Base-by-base conservation (phyloP, 2,329 filamentous ascomycete genomes). In the Penicillium sp. region DNA sequence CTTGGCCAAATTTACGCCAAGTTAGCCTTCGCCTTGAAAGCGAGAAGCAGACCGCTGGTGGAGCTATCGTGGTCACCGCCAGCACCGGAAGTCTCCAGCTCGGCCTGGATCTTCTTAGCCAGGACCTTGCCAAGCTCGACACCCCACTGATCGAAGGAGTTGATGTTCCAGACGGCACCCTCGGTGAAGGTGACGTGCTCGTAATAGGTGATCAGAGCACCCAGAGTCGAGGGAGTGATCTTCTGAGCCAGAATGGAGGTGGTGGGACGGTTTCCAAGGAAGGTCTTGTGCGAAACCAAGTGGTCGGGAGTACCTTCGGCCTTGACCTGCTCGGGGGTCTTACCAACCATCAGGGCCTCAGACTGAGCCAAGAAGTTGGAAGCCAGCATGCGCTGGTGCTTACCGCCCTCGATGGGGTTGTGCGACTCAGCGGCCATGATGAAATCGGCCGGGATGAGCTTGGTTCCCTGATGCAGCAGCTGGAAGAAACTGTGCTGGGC, bases 401-500 rank as follows among this genome's bases (percentile, higher is more conserved):
- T 85, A 79, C 95, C 93, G 75, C 87, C 81, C 71, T 90, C 85
- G 59, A 96, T 86, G 49, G 93, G 92, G 84, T 99, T 99, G 84
- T 99, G 94, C 51, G 90, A 95, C 80, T 96, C 85, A 60, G 90
- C 92, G 36, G 94, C 94, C 65, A 99, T 81, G 78, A 99, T 95
- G 81, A 99, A 99, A 78, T 99, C 94, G 64, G 93, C 88, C 15
- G 94, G 94, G 71, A 99, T 97, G 69, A 99, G 86, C 85, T 97
- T 97, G 66, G 94, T 99, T 68, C 94, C 94, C 77, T 99, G 94
- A 82, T 99, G 94, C 54, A 99, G 86, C 44, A 99, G 87, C 83
- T 99, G 94, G 87, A 95, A 99, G 86, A 99, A 99, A 56, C 94
- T 97, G 84, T 99, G 94, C 81, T 99, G 94, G 42, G 94, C 94